A percentile compares a stretch with the other conserved stretches of the same genome.
Conservation (phyloP, 2,329 filamentous ascomycete genomes). For the Phoma herbarum region DNA sequence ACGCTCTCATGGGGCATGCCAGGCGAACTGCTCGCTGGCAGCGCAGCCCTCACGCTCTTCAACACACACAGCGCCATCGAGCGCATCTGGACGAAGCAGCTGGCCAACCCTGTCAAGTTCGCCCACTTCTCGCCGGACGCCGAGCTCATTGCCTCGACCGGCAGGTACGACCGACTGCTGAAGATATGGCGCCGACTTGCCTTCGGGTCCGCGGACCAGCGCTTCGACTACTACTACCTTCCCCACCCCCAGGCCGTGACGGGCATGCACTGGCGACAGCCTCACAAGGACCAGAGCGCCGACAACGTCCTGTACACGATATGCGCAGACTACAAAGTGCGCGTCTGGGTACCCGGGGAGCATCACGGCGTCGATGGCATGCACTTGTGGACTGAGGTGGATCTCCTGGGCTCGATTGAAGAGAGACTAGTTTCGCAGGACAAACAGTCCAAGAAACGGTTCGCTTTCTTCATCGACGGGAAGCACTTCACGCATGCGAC, state of each 20-base stretch:
- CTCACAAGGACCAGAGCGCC: slow-evolving; percentile 76
- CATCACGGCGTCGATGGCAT: slow-evolving; percentile 75
- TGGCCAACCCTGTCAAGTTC: slow-evolving; percentile 77
- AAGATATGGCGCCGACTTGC: slow-evolving; percentile 92
- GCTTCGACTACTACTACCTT: slow-evolving; percentile 91
- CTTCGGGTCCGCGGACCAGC: slow-evolving; percentile 81
- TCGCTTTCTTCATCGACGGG: slow-evolving; percentile 83
- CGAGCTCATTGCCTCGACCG: slow-evolving; percentile 82
- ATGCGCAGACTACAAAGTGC: slow-evolving; percentile 79
- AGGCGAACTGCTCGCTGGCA: slow-evolving; percentile 84
- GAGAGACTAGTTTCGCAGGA: slow-evolving; percentile 57
- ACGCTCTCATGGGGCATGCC: slow-evolving; percentile 86
- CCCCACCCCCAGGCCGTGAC: slow-evolving; percentile 85
- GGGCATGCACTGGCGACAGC: slow-evolving; percentile 83
- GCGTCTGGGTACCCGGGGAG: slow-evolving; percentile 84
- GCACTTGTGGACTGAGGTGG: slow-evolving; percentile 81
- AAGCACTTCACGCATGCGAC: slow-evolving; percentile 80
- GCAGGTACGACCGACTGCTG: slow-evolving; percentile 79
- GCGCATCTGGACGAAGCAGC: slow-evolving; percentile 75
- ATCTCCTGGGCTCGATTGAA: slow-evolving; percentile 76
- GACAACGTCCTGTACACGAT: slow-evolving; percentile 92
- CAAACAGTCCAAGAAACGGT: slow-evolving; percentile 61
- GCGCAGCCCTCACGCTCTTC: slow-evolving; percentile 75
- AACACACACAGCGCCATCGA: slow-evolving; percentile 61
- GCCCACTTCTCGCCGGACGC: slow-evolving; percentile 87